A percentile compares a stretch with the other conserved stretches of the same genome.
phyloP scores from a whole-genome alignment of 2,329 filamentous ascomycete genomes.

The Ophiostoma australiae region DNA sequence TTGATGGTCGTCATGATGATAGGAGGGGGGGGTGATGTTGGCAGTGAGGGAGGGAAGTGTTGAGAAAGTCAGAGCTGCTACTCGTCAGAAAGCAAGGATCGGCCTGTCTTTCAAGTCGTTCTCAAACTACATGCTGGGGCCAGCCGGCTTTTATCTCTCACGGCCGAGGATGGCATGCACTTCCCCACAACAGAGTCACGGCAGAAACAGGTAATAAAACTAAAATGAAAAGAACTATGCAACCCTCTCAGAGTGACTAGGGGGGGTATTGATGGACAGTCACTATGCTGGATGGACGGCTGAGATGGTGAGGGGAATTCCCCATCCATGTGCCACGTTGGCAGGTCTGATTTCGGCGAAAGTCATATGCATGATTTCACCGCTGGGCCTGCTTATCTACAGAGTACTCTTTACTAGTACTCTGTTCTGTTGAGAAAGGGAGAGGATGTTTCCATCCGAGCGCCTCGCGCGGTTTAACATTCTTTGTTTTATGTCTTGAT shows the following conservation, averaged over 20 bases:
- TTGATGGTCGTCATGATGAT: slow-evolving; percentile 9
- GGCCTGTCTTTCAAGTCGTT: background rate
- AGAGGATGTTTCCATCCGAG: too few relatives aligned
- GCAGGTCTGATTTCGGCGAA: background rate
- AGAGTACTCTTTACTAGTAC: too few relatives aligned
- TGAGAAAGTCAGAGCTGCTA: background rate
- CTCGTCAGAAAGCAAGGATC: background rate
- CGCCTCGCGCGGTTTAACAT: too few relatives aligned
- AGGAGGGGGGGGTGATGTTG: background rate
- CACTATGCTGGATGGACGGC: background rate
- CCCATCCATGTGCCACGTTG: background rate
- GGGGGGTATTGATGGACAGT: background rate
- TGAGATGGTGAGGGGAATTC: slow-evolving; percentile 3
- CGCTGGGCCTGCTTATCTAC: background rate
- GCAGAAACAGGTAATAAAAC: background rate
- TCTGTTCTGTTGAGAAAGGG: too few relatives aligned
- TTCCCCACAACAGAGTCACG: background rate
- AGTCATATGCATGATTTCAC: background rate
- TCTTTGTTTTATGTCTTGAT: too few relatives aligned
- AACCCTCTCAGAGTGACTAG: background rate
- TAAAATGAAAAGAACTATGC: background rate
- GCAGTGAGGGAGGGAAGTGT: background rate
- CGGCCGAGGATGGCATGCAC: background rate
- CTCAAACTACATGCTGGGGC: background rate
- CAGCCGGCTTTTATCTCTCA: background rate